These are phyloP conservation scores for Styphnolobium japonicum DNA, from an alignment of 306 rosid genomes.

Conservation along the genomic window DNA sequence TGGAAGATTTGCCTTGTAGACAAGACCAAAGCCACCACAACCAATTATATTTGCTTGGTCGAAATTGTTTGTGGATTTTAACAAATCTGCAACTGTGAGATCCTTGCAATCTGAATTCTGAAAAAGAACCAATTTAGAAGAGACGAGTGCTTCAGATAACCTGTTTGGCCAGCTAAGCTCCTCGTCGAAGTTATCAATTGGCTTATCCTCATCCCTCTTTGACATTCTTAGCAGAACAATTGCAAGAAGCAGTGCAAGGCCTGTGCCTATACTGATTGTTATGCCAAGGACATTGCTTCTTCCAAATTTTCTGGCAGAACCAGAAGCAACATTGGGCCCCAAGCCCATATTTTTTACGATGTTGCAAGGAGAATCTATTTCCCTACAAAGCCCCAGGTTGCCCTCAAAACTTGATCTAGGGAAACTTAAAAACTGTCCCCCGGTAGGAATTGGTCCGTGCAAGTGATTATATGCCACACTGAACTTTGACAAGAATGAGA, in stretches of 20 bases:
- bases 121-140: constrained; percentile 71
- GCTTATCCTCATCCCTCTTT: constrained; percentile 44
- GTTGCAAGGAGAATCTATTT: constrained; percentile 49
- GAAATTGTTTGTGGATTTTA: constrained; percentile 70
- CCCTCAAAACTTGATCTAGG: constrained; percentile 79
- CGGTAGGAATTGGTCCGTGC: constrained; percentile 63
- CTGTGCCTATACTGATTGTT: constrained; percentile 52
- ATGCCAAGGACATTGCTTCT: constrained; percentile 48
- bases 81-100: constrained; percentile 62
- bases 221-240: constrained; percentile 52
- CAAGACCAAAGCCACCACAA: constrained; percentile 88
- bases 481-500: constrained; percentile 73
- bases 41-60: constrained; percentile 80
- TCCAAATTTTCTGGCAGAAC: constrained; percentile 43
- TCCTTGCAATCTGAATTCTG: constrained; percentile 73
- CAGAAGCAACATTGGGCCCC: constrained; percentile 36
- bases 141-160: constrained; percentile 60
- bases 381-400: constrained; percentile 61
- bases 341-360: not conserved
- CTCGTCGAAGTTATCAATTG: constrained; percentile 40
- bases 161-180: constrained; percentile 52
- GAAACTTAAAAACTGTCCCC: constrained; percentile 73
- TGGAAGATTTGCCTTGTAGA: constrained; percentile 77
- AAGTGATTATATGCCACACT: constrained; percentile 72
- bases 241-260: constrained; percentile 61